Evolutionary conservation across 768 basidiomycete species (phyloP).

Genomic region (Rhodotorula taiwanensis): DNA sequence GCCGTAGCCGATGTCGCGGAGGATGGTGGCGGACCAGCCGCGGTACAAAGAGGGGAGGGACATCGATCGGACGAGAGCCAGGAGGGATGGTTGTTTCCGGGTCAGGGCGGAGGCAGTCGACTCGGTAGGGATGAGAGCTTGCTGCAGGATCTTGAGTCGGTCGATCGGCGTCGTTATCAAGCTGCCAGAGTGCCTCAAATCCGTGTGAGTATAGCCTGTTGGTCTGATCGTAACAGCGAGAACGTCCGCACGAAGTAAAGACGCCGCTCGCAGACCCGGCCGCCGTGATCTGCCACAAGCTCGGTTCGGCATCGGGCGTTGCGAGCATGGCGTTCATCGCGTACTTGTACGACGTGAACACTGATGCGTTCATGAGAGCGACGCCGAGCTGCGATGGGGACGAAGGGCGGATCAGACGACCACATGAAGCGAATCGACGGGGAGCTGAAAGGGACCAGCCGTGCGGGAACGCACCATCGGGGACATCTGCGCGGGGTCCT

Average conservation of each 20-base stretch:
- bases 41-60: conserved; percentile 53
- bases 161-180: conserved; percentile 76
- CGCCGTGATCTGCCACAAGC: conserved; percentile 62
- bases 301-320: conserved; percentile 52
- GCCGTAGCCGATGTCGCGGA: conserved; percentile 76
- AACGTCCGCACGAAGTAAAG: conserved; percentile 58
- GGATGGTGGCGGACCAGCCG: conserved; percentile 63
- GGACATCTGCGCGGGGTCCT: conserved; percentile 55
- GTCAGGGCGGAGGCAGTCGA: conserved; percentile 45
- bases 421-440: background rate
- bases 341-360: conserved; percentile 77
- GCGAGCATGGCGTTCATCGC: conserved; percentile 63
- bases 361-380: conserved; percentile 73
- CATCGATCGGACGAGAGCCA: conserved; percentile 13
- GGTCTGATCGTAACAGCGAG: background rate
- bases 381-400: conserved; percentile 53
- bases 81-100: conserved; percentile 1
- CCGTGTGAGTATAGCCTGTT: too few relatives aligned
- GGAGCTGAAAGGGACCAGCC: too few relatives aligned
- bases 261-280: conserved; percentile 77
- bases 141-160: conserved; percentile 78
- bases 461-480: conserved; percentile 57
- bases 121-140: conserved; percentile 41
- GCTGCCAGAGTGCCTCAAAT: conserved; percentile 44
- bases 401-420: background rate